Base-by-base conservation (phyloP, 768 basidiomycete species). In the Rhizopogon rudus region DNA sequence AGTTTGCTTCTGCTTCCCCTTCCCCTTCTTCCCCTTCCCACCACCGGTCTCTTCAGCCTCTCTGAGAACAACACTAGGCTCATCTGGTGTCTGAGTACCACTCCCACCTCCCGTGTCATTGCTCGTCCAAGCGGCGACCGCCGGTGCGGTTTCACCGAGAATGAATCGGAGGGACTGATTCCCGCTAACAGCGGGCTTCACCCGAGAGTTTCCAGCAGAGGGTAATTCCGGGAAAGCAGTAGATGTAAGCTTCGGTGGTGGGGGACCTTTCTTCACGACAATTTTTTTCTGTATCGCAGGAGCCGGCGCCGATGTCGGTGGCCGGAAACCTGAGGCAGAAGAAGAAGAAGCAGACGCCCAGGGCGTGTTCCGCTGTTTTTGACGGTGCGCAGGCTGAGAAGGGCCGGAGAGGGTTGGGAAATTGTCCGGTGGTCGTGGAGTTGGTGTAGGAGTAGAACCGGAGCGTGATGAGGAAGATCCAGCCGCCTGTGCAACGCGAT, bases 401-500 rank as follows among this genome's bases (percentile, higher is more conserved):
- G 60, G 46, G 10, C 56, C 56, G 1, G 62, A 59, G 6, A 74
- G 64, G 1, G 68, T 51, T 0, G 73, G 73, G 56, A 74, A 76
- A 35, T 63, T 64, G 22, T 61, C 59, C 4, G 49, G 54, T 20
- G 67, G 51, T 8, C 44, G 59, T 8, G 77, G 71, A 2, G 67
- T 42, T 6, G 66, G 53, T 2, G 64, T 33, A 1, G 62, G 33
- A 8, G 59, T 57, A 31, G n/a, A 58, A 44, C 54, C 61, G 1
- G 61, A 8, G 74, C 68, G 60, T 44, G 76, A 71, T 2, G 74
- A 67, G 14, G 76, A 71, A 2, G 76, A 73, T 0, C 73, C 66
- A 0, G 93, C 94, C 0, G 91, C 93, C 57, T 81, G 82, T 6
- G 91, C 93, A 25, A 96, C 93, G 14, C 93, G 84, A 59, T 93